Percentiles rank a stretch among this genome's conserved stretches.
These are phyloP conservation scores for Coccinonectria pachysandricola DNA, from an alignment of 2,329 filamentous ascomycete genomes.

Conservation along the genomic window DNA sequence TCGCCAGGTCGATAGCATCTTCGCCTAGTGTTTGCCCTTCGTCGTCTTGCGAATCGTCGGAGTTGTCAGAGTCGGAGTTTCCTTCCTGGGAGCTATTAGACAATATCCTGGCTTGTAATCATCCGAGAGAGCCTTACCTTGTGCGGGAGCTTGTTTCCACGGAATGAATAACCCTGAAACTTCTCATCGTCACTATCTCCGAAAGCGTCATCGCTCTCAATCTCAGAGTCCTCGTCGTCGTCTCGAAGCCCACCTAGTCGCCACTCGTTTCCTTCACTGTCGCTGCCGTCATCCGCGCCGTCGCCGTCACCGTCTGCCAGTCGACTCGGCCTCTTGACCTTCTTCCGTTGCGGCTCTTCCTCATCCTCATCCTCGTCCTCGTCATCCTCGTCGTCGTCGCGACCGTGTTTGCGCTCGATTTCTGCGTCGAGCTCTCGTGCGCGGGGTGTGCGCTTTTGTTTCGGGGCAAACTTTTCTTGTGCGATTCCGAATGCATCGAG, in stretches of 20 bases:
- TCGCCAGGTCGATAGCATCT: conserved; percentile 49
- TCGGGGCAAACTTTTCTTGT: conserved; percentile 39
- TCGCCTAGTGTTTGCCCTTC: conserved; percentile 49
- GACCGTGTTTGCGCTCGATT: conserved; percentile 32
- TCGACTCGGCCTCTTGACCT: conserved; percentile 30
- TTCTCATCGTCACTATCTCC: conserved; percentile 79
- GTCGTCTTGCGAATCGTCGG: conserved; percentile 40
- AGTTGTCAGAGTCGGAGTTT: too few relatives aligned
- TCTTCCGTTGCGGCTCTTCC: conserved; percentile 34
- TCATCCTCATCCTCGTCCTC: conserved; percentile 44
- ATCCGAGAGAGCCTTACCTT: too few relatives aligned
- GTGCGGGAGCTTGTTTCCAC: conserved; percentile 33
- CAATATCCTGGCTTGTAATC: too few relatives aligned
- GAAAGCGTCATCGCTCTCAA: conserved; percentile 69
- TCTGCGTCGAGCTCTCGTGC: conserved; percentile 42
- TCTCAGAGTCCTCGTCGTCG: conserved; percentile 52
- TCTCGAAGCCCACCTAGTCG: conserved; percentile 52
- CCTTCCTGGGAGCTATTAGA: too few relatives aligned
- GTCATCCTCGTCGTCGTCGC: conserved; percentile 34
- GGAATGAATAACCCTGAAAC: conserved; percentile 62
- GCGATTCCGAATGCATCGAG: conserved; percentile 50
- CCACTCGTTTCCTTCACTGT: conserved; percentile 82
- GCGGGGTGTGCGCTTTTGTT: conserved; percentile 37
- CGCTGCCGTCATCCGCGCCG: conserved; percentile 66
- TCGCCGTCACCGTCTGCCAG: conserved; percentile 40